Evolutionary conservation across 345 rosid genomes (phyloP).

Genomic region (Syzygium grande): DNA sequence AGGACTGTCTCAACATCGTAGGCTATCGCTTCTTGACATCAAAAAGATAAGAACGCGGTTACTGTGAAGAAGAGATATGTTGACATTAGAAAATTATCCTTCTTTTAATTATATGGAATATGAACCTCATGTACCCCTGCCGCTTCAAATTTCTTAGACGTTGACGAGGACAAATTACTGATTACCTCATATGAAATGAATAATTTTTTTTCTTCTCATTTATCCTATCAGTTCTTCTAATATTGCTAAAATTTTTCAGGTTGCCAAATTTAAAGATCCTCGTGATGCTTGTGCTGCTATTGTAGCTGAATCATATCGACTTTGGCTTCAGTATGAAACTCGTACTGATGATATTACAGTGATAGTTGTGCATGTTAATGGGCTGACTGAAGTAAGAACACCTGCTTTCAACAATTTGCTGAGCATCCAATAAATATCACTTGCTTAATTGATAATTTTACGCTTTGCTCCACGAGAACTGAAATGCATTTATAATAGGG

Average conservation of each 20-base stretch:
- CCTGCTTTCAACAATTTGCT: neutral
- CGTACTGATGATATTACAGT: constrained; percentile 99
- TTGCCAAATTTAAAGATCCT: constrained; percentile 89
- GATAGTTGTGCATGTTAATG: constrained; percentile 84
- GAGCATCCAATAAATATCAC: neutral
- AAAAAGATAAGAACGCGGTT: neutral
- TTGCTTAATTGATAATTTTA: neutral
- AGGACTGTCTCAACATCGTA: neutral
- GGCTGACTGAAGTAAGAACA: constrained; percentile 57
- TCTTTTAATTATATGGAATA: neutral
- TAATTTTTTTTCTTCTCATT: neutral
- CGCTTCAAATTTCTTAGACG: neutral
- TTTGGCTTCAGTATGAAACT: constrained; percentile 98
- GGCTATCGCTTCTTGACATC: neutral
- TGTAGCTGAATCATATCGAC: constrained; percentile 97
- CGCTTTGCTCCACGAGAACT: neutral
- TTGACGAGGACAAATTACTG: neutral
- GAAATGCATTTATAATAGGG: constrained; percentile 32
- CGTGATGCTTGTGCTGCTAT: constrained; percentile 99
- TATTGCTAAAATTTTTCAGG: constrained; percentile 35
- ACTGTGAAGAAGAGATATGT: neutral
- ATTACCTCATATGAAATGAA: neutral
- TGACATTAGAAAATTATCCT: neutral
- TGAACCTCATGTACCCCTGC: neutral
- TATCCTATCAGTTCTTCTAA: neutral